Evolutionary conservation across 1,284 basidiomycete genomes (phyloP), one percentile per base, ranked within the genome.

Genomic region (Apiotrichum domesticum): DNA sequence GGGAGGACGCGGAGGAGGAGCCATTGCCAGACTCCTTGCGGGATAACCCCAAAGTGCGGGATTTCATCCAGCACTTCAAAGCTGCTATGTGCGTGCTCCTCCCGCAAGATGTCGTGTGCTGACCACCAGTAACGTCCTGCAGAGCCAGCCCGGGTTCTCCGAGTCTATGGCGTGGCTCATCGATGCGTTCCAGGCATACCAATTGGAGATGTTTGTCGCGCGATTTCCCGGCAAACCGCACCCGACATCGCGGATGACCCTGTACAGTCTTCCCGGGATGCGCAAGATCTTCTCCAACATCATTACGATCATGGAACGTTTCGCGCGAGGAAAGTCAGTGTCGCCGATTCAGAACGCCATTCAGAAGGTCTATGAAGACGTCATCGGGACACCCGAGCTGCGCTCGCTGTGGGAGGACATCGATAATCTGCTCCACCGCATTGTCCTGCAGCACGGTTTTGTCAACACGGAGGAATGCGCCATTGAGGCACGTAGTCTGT

Each of bases 91-190:
- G 41, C 44, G 55, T 46, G 10, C 13, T 8, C 11, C 3, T 8
- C 35, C 7, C 32, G 33, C 3, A 4, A 10, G 33, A 6, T 2
- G 4, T 13, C 4, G 6, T 3, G 3, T 8, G 3, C 13, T 51
- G 52, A 34, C 48, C 35, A 13, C 9, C 56, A 57, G 56, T 0
- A 35, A 11, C 35, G 41, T 35, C 10, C 37, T 61, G 10, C 56
- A 57, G 35, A 39, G 46, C 13, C 39, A 55, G 14, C 44, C 48
- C 1, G 59, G 59, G 14, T 57, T 57, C 15, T 29, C 33, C 9
- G 43, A 48, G 15, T 46, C 56, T 1, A 61, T 61, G 59, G 35
- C 53, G 13, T 61, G 59, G 59, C 56, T 61, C 4, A 48, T 61
- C 4, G 59, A 61, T 37, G 52, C 49, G 41, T 61, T 57, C 21